phyloP scores from a whole-genome alignment of 148 eudicot genomes.

The Euryodendron excelsum region DNA sequence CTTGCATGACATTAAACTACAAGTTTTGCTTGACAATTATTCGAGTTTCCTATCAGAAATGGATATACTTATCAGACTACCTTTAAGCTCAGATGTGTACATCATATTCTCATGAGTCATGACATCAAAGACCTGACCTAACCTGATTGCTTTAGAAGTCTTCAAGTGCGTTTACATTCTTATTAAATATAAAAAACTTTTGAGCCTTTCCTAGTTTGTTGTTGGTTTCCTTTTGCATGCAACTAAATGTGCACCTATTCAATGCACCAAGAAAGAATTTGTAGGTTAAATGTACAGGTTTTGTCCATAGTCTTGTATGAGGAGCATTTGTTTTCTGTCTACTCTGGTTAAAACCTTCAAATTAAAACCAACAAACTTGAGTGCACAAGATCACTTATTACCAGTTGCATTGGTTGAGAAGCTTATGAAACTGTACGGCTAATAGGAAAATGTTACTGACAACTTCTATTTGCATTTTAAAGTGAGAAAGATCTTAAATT shows the following conservation, averaged over 20 bases:
- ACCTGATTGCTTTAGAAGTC: background rate
- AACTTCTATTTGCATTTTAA: background rate
- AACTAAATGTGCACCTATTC: background rate
- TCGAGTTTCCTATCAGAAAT: background rate
- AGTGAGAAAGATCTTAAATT: constrained; percentile 4
- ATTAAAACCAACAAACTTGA: background rate
- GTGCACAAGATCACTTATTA: background rate
- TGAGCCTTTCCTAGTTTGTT: background rate
- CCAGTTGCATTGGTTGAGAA: background rate
- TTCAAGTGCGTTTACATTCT: background rate
- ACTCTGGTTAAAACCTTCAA: background rate
- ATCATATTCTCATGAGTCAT: background rate
- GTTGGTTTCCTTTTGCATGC: background rate
- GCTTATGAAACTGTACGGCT: background rate
- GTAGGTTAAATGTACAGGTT: background rate
- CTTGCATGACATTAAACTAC: background rate
- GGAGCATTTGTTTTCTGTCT: background rate
- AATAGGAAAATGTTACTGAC: background rate
- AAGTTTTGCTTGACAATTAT: background rate
- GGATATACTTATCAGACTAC: background rate
- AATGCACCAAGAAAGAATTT: background rate
- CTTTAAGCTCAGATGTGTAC: background rate
- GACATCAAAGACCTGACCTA: background rate
- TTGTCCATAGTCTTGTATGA: background rate
- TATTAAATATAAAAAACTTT: background rate